Evolutionary conservation across 2,329 filamentous ascomycete genomes (phyloP).

Genomic region (Thermomyces lanuginosus): DNA sequence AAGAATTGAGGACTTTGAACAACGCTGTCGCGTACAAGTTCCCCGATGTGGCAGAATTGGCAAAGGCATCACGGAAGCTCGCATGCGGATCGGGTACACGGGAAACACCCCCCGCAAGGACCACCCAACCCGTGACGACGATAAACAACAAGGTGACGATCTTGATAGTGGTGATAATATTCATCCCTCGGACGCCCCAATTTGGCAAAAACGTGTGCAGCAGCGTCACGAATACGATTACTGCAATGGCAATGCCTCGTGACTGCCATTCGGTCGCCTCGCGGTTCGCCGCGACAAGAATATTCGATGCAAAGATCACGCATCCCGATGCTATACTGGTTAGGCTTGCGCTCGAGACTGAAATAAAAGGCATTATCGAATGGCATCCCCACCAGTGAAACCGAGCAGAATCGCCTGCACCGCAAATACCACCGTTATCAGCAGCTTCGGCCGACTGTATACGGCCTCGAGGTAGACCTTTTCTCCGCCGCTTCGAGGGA

Average conservation of each 20-base stretch:
- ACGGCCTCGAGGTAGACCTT: constrained; percentile 34
- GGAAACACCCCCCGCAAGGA: constrained; percentile 10
- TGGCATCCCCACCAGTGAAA: constrained; percentile 28
- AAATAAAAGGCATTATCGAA: not conserved
- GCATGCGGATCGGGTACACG: constrained; percentile 6
- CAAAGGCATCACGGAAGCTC: constrained; percentile 6
- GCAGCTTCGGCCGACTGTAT: constrained; percentile 27
- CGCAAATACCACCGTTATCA: constrained; percentile 34
- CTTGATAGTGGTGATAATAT: constrained; percentile 31
- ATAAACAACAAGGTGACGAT: constrained; percentile 28
- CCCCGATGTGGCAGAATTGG: constrained; percentile 14
- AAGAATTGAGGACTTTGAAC: constrained; percentile 42
- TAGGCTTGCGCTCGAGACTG: not conserved
- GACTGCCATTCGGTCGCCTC: constrained; percentile 12
- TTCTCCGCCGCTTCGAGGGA: constrained; percentile 32
- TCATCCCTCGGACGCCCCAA: constrained; percentile 28
- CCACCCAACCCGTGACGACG: constrained; percentile 13
- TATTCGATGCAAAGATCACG: constrained; percentile 13
- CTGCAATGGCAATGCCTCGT: constrained; percentile 14
- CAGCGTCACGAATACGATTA: constrained; percentile 20
- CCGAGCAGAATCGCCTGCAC: constrained; percentile 31
- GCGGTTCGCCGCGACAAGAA: constrained; percentile 11
- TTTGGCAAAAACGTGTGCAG: constrained; percentile 26
- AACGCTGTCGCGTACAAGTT: constrained; percentile 35
- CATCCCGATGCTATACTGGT: constrained; percentile 9